A percentile compares a stretch with the other conserved stretches of the same genome.
phyloP scores from a whole-genome alignment of 768 basidiomycete genomes.

The Suillus alpinus region DNA sequence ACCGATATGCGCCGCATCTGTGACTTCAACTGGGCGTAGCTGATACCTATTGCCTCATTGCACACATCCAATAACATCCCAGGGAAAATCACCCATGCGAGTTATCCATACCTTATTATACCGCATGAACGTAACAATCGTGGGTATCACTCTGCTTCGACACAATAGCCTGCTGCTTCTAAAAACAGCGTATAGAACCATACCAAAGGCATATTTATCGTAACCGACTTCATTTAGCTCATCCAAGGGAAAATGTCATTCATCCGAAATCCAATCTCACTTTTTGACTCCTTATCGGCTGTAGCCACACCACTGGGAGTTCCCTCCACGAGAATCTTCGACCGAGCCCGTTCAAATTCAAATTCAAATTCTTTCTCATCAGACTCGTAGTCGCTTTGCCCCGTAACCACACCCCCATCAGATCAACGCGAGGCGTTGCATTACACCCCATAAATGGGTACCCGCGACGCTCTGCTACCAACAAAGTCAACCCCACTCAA shows the following conservation, averaged over 20 bases:
- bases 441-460: not conserved
- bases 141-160: conserved; percentile 7
- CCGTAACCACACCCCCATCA: not conserved
- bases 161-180: conserved; percentile 1
- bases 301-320: no score
- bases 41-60: not conserved
- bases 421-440: not conserved
- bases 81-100: not conserved
- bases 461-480: not conserved
- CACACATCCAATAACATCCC: no score
- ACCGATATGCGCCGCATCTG: not conserved
- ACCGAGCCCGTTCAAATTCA: not conserved
- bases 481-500: not conserved
- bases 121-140: not conserved
- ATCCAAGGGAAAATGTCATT: not conserved
- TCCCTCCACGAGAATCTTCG: not conserved
- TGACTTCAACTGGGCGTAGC: not conserved
- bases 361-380: not conserved
- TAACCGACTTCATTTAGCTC: conserved; percentile 6
- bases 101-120: not conserved
- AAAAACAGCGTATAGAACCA: not conserved
- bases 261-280: not conserved
- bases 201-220: not conserved
- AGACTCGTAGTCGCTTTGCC: not conserved
- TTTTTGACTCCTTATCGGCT: conserved; percentile 3